Percentiles rank a stretch among this genome's conserved stretches.
Conservation (phyloP, 306 rosid genomes). For the Crotalaria pallida region DNA sequence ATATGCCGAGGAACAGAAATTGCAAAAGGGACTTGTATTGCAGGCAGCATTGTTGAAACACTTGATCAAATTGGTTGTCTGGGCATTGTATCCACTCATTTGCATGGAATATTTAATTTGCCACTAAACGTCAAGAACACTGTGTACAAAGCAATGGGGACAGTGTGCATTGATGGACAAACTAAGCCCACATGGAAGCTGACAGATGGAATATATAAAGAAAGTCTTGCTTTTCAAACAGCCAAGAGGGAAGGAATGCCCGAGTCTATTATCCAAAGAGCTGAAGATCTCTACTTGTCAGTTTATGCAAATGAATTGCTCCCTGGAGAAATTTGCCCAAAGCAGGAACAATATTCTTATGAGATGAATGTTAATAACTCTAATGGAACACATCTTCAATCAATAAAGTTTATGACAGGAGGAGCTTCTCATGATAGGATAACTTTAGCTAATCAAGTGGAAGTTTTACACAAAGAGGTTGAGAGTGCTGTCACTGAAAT, state of each 20-base stretch:
- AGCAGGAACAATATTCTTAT: constrained; percentile 36
- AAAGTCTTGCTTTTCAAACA: constrained; percentile 97
- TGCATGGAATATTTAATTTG: constrained; percentile 75
- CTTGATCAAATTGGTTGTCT: constrained; percentile 76
- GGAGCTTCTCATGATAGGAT: constrained; percentile 25
- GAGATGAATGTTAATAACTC: constrained; percentile 25
- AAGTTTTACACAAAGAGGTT: constrained; percentile 41
- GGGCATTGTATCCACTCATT: constrained; percentile 93
- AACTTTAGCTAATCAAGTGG: constrained; percentile 26
- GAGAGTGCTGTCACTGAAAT: constrained; percentile 56
- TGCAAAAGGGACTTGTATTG: constrained; percentile 94
- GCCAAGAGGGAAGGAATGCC: constrained; percentile 80
- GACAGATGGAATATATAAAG: constrained; percentile 73
- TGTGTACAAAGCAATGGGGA: constrained; percentile 79
- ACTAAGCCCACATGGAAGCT: constrained; percentile 86
- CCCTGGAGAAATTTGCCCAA: constrained; percentile 21
- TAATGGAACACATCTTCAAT: constrained; percentile 29
- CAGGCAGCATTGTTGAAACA: constrained; percentile 85
- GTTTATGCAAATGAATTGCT: constrained; percentile 39
- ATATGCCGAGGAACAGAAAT: constrained; percentile 98
- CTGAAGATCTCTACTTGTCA: constrained; percentile 63
- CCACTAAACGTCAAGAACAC: constrained; percentile 65
- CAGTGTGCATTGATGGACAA: constrained; percentile 52
- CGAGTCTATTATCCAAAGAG: constrained; percentile 67
- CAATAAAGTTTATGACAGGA: background rate